Conservation (phyloP, 1,139 yeast species). For the Pneumocystis canis region DNA sequence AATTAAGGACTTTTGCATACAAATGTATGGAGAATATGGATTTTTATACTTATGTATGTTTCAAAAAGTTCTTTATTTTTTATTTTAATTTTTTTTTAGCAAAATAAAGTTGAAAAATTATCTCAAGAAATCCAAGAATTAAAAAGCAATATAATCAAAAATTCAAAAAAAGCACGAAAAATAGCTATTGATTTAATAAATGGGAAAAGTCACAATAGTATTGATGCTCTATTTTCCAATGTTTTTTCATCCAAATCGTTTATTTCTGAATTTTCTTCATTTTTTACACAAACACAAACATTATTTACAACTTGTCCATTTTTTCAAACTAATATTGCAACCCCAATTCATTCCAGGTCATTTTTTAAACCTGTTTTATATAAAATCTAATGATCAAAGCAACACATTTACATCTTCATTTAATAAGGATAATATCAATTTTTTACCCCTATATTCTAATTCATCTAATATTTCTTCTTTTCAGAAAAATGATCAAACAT, state of each 20-base stretch:
- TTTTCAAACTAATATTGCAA: background rate
- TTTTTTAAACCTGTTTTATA: background rate
- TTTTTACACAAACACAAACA: background rate
- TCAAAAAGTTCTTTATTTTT: background rate
- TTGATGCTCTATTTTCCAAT: background rate
- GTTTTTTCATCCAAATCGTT: background rate
- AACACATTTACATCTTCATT: background rate
- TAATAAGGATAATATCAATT: background rate
- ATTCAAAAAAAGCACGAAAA: background rate
- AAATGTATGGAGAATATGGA: background rate
- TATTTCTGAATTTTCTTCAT: background rate
- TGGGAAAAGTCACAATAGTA: background rate
- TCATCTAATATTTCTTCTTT: background rate
- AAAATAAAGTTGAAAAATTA: background rate
- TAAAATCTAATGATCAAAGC: background rate
- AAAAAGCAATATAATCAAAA: background rate
- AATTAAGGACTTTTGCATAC: conserved; percentile 6
- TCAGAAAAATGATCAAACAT: background rate
- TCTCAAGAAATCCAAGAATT: background rate
- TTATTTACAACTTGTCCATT: background rate
- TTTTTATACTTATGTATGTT: background rate
- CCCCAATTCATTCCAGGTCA: background rate
- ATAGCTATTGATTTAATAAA: background rate
- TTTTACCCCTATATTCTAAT: background rate
- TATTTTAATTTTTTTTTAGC: background rate